Percentiles rank a stretch among this genome's conserved stretches.
phyloP scores from a whole-genome alignment of 768 basidiomycete species.

The Russula virescens region DNA sequence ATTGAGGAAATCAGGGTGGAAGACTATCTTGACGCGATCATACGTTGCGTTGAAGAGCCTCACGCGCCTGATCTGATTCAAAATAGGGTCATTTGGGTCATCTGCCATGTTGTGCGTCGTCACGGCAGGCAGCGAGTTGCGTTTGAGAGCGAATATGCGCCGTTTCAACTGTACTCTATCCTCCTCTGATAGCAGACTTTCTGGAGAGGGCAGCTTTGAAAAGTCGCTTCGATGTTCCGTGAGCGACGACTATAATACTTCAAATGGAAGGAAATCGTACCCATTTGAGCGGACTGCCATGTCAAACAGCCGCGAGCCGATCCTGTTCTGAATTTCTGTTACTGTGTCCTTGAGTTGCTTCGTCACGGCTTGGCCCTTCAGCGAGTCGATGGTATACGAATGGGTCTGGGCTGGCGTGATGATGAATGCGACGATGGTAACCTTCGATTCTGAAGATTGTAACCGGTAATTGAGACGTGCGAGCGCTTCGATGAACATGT shows the following conservation, averaged over 20 bases:
- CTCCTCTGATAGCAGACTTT: conserved; percentile 78
- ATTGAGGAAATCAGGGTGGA: conserved; percentile 98
- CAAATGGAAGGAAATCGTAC: conserved; percentile 37
- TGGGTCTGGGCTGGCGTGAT: conserved; percentile 97
- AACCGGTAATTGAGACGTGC: conserved; percentile 75
- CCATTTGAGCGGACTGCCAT: conserved; percentile 90
- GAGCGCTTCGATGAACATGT: conserved; percentile 98
- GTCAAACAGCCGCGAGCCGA: conserved; percentile 90
- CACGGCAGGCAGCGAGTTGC: conserved; percentile 90
- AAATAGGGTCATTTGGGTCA: conserved; percentile 84
- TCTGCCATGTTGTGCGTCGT: conserved; percentile 99
- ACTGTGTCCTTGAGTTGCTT: conserved; percentile 96
- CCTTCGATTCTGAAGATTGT: conserved; percentile 56
- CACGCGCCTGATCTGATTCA: conserved; percentile 92
- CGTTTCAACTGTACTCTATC: conserved; percentile 94
- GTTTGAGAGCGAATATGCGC: conserved; percentile 92
- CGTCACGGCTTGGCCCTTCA: conserved; percentile 96
- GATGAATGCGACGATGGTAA: conserved; percentile 95
- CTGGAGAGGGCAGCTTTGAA: conserved; percentile 65
- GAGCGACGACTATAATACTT: background rate
- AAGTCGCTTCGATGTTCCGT: conserved; percentile 47
- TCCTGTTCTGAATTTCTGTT: conserved; percentile 88
- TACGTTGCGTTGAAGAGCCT: conserved; percentile 83
- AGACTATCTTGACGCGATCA: conserved; percentile 95
- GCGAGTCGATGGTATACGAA: conserved; percentile 95